Evolutionary conservation across 441 rosid species (phyloP).

Genomic region (Geranium incanum): DNA sequence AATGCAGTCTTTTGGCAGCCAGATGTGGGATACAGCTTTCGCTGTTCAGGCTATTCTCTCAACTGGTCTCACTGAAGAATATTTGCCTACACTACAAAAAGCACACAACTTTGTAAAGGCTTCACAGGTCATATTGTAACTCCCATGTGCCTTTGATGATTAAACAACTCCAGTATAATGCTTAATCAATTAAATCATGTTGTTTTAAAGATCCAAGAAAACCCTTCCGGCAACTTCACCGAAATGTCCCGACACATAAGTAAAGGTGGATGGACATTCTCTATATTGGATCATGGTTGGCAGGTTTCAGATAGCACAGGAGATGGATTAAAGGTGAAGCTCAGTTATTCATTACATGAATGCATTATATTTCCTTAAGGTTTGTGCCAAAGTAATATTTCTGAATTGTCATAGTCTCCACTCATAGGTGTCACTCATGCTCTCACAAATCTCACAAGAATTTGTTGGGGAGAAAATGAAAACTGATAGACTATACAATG

Average conservation of each 20-base stretch:
- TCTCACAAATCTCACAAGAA: not conserved
- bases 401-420: not conserved
- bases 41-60: conserved; percentile 27
- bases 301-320: not conserved
- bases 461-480: not conserved
- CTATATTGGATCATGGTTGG: too few relatives aligned
- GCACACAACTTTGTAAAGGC: conserved; percentile 31
- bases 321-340: not conserved
- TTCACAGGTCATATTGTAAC: conserved; percentile 21
- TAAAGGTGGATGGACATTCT: not conserved
- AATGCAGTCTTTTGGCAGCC: conserved; percentile 34
- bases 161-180: not conserved
- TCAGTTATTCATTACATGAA: too few relatives aligned
- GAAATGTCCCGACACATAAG: not conserved
- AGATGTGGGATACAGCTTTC: conserved; percentile 33
- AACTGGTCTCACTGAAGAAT: conserved; percentile 19
- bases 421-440: not conserved
- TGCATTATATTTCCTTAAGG: not conserved
- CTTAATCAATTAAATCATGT: too few relatives aligned
- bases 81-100: conserved; percentile 23
- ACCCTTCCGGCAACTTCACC: not conserved
- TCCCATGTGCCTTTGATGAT: not conserved
- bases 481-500: not conserved
- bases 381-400: not conserved
- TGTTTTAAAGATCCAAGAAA: not conserved